Percentiles rank a stretch among this genome's conserved stretches.
Evolutionary conservation across 257 asterid species (phyloP).

Genomic region (Mitragyna speciosa): DNA sequence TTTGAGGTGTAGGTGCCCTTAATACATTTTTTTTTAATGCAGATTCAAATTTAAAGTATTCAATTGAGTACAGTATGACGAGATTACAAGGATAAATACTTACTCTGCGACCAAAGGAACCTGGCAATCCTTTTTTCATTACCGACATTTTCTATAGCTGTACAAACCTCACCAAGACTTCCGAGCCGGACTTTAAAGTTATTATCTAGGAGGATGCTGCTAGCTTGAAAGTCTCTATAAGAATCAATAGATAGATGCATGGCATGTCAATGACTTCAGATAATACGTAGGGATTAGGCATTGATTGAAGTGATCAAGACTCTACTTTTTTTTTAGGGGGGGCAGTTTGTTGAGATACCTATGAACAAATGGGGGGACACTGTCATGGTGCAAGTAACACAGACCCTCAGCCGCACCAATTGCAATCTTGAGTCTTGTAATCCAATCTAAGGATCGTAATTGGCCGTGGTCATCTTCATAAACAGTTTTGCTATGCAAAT

Average conservation of each 20-base stretch:
- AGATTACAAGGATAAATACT: not conserved
- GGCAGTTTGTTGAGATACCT: not conserved
- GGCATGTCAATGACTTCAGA: too few relatives aligned
- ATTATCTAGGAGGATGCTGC: not conserved
- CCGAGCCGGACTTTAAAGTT: conserved; percentile 7
- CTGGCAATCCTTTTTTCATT: not conserved
- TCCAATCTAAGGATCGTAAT: conserved; percentile 5
- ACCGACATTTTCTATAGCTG: not conserved
- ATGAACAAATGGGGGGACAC: not conserved
- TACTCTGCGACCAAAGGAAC: conserved; percentile 3
- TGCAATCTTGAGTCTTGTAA: not conserved
- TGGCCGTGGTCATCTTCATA: not conserved
- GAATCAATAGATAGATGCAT: not conserved
- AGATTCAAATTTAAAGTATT: too few relatives aligned
- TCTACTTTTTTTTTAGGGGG: too few relatives aligned
- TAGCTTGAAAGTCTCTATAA: conserved; percentile 3
- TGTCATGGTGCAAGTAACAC: too few relatives aligned
- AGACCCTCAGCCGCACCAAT: too few relatives aligned
- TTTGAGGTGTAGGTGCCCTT: too few relatives aligned
- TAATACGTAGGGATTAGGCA: not conserved
- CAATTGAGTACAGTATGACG: too few relatives aligned
- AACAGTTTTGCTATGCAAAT: not conserved
- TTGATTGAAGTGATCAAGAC: not conserved
- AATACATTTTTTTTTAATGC: too few relatives aligned
- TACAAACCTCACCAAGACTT: conserved; percentile 4